Evolutionary conservation across 1,284 basidiomycete genomes (phyloP), one percentile per base, ranked within the genome.

Genomic region (Cronartium quercuum): DNA sequence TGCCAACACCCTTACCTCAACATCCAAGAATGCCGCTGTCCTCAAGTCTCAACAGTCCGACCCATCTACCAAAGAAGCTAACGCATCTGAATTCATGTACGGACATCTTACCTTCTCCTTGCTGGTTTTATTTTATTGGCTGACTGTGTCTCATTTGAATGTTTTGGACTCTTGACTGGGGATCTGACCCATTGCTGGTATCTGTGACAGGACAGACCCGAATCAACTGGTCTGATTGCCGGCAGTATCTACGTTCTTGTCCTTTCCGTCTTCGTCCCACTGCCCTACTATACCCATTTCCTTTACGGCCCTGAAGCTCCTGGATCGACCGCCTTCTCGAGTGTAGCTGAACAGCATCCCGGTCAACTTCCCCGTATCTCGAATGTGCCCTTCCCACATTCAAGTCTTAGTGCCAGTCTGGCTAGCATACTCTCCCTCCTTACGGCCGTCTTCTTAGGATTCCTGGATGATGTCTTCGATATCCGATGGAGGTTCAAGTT

Each of bases 401-500:
- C 76, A 58, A 77, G 66, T 90, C 85, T 98, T 67, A 88, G 94
- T 0, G 88, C 94, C 0, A 98, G 96, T 82, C 86, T 99, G 18
- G 95, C 95, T 0, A 93, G 93, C 0, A 82, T 98, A 7, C 85
- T 99, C 13, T 94, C 91, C 0, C 85, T 99, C 29, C 84, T 97
- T 35, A 91, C 92, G 35, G 94, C 96, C 0, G 94, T 93, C 0
- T 86, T 98, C 77, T 87, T 98, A 1, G 95, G 96, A 9, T 97
- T 98, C 80, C 85, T 98, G 63, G 96, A 99, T 80, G 96, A 99
- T 82, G 87, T 98, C 1, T 98, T 98, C 79, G 96, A 99, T 81
- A 98, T 99, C 78, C 88, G 96, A 12, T 99, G 96, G 96, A 84
- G 96, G 76, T 93, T 98, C 84, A 99, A 99, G 82, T 83, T 99